phyloP scores from a whole-genome alignment of 768 basidiomycete genomes.

The Dentipellis sp. region DNA sequence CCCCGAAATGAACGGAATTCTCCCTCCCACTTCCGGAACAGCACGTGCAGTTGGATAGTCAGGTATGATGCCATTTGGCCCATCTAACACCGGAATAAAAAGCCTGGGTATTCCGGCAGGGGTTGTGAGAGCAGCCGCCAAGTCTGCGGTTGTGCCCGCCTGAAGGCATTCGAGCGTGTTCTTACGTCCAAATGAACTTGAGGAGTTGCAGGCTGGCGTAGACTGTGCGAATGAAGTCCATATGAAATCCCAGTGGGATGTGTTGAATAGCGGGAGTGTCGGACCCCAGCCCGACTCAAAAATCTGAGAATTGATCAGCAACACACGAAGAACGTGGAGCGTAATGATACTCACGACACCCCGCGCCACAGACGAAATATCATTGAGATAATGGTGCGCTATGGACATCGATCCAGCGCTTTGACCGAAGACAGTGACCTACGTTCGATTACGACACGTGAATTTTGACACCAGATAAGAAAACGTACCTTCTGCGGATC shows the following conservation, averaged over 20 bases:
- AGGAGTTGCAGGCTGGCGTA: slow-evolving; percentile 26
- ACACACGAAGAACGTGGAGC: not conserved
- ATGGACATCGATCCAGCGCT: slow-evolving; percentile 30
- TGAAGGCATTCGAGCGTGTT: slow-evolving; percentile 28
- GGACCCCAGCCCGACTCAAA: slow-evolving; percentile 32
- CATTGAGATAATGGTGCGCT: slow-evolving; percentile 21
- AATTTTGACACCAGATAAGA: not conserved
- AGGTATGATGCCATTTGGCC: slow-evolving; percentile 28
- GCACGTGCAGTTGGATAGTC: slow-evolving; percentile 28
- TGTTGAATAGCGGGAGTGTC: slow-evolving; percentile 20
- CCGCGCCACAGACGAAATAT: slow-evolving; percentile 16
- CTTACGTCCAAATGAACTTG: slow-evolving; percentile 11
- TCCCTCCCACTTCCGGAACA: slow-evolving; percentile 23
- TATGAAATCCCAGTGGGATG: slow-evolving; percentile 23
- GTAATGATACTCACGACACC: slow-evolving; percentile 13
- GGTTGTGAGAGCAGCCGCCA: slow-evolving; percentile 11
- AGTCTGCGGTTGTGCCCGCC: slow-evolving; percentile 10
- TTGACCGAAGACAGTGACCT: slow-evolving; percentile 31
- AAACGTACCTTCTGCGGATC: slow-evolving; percentile 14
- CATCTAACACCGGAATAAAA: slow-evolving; percentile 34
- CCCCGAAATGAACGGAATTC: slow-evolving; percentile 37
- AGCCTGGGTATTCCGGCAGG: slow-evolving; percentile 21
- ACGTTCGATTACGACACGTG: not conserved
- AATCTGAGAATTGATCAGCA: slow-evolving; percentile 23
- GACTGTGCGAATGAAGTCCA: slow-evolving; percentile 32